Conservation (phyloP, 2,329 filamentous ascomycete genomes). For the Dactylellina sp. region DNA sequence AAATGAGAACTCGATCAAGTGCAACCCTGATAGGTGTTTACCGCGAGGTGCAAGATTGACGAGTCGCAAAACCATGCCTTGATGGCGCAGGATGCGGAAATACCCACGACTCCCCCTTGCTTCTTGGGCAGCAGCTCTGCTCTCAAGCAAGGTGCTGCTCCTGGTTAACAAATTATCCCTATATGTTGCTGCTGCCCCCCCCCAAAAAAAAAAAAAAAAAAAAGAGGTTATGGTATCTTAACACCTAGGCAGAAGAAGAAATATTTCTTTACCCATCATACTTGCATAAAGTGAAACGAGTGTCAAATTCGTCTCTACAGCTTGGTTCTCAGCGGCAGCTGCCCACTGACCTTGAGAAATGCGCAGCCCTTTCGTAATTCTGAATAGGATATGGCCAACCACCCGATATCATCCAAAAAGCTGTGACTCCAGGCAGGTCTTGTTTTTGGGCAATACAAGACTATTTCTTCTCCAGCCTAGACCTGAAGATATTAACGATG, state of each 20-base stretch:
- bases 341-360: no score
- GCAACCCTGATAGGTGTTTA: slow-evolving; percentile 36
- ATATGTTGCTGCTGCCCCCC: neutral
- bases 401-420: no score
- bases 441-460: no score
- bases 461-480: no score
- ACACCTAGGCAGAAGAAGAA: no score
- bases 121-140: slow-evolving; percentile 45
- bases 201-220: slow-evolving; percentile 1
- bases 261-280: slow-evolving; percentile 7
- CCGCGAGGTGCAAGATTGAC: slow-evolving; percentile 36
- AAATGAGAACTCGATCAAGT: slow-evolving; percentile 47
- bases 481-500: slow-evolving; percentile 6
- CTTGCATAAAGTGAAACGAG: slow-evolving; percentile 30
- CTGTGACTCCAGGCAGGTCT: no score
- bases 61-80: slow-evolving; percentile 19
- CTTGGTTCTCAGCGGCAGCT: neutral
- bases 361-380: no score
- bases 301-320: neutral
- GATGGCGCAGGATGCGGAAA: slow-evolving; percentile 38
- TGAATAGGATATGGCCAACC: no score
- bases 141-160: slow-evolving; percentile 39
- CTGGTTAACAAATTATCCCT: slow-evolving; percentile 15
- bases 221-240: neutral
- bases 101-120: slow-evolving; percentile 44